A percentile compares a stretch with the other conserved stretches of the same genome.
phyloP scores from a whole-genome alignment of 768 basidiomycete species.

The Auriscalpium microsporum region DNA sequence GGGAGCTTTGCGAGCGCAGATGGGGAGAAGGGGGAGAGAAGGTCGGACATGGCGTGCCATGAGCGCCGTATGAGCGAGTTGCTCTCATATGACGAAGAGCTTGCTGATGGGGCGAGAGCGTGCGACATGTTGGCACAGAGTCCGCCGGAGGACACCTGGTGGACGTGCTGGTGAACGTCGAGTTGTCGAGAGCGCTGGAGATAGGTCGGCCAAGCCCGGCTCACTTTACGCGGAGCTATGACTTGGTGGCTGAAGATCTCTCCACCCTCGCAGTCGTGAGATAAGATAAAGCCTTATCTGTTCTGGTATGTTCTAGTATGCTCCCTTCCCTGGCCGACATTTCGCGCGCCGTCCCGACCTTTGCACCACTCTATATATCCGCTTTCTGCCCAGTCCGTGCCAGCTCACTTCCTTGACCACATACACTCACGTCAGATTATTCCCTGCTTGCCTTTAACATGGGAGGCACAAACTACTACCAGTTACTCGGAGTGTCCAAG shows the following conservation, averaged over 20 bases:
- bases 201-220: not conserved
- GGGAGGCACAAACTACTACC: constrained; percentile 82
- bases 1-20: constrained; percentile 47
- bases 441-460: constrained; percentile 28
- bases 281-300: not conserved
- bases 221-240: not conserved
- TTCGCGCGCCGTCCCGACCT: not conserved
- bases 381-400: not conserved
- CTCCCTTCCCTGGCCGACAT: not conserved
- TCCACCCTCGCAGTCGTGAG: not conserved
- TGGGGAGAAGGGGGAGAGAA: constrained; percentile 62
- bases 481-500: constrained; percentile 64
- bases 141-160: not conserved
- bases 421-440: not conserved
- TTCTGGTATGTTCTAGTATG: constrained; percentile 10
- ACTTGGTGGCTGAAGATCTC: not conserved
- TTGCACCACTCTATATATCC: not conserved
- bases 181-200: not conserved
- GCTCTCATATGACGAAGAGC: constrained; percentile 2
- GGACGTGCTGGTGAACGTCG: not conserved
- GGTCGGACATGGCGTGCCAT: constrained; percentile 51
- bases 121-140: not conserved
- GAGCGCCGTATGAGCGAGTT: constrained; percentile 42
- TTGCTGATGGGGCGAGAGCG: not conserved
- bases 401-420: not conserved